A percentile compares a stretch with the other conserved stretches of the same genome.
Evolutionary conservation across 805 yeast species (phyloP).

Genomic region (Wickerhamiella brachini): DNA sequence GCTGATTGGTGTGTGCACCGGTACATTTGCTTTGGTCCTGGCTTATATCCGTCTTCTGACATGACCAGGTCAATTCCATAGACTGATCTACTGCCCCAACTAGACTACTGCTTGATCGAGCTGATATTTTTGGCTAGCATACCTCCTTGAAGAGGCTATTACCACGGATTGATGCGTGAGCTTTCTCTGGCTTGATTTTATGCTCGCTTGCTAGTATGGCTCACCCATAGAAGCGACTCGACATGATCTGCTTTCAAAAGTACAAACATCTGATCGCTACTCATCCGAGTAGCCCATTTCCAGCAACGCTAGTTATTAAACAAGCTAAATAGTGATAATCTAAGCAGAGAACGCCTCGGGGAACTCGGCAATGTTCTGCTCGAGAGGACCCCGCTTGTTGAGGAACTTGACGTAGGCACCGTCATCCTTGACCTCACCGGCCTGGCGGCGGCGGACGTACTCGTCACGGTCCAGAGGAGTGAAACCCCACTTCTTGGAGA

Average conservation of each 20-base stretch:
- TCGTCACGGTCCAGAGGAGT: slow-evolving; percentile 97
- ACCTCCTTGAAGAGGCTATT: too few species aligned
- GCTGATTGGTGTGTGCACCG: slow-evolving; percentile 96
- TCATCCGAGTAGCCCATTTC: too few species aligned
- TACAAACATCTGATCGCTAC: too few species aligned
- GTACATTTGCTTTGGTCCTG: slow-evolving; percentile 86
- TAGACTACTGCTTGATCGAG: too few species aligned
- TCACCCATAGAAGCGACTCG: too few species aligned
- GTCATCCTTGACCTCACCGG: slow-evolving; percentile 98
- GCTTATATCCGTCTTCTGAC: slow-evolving; percentile 80
- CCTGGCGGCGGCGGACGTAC: slow-evolving; percentile 84
- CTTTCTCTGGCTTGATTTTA: too few species aligned
- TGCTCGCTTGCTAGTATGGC: too few species aligned
- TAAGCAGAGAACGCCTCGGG: slow-evolving; percentile 48
- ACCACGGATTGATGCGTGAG: too few species aligned
- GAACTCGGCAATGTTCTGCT: slow-evolving; percentile 82
- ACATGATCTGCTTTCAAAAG: too few species aligned
- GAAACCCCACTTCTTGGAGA: slow-evolving; percentile 99
- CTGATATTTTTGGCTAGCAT: too few species aligned
- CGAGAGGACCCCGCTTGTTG: slow-evolving; percentile 90
- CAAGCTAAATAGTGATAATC: slow-evolving; percentile 1
- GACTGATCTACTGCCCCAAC: too few species aligned
- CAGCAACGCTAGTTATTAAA: background rate
- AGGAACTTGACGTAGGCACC: slow-evolving; percentile 99
- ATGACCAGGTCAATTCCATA: too few species aligned